A percentile compares a stretch with the other conserved stretches of the same genome.
Conservation (phyloP, 1,284 basidiomycete genomes). For the Ustilago vetiveriae region DNA sequence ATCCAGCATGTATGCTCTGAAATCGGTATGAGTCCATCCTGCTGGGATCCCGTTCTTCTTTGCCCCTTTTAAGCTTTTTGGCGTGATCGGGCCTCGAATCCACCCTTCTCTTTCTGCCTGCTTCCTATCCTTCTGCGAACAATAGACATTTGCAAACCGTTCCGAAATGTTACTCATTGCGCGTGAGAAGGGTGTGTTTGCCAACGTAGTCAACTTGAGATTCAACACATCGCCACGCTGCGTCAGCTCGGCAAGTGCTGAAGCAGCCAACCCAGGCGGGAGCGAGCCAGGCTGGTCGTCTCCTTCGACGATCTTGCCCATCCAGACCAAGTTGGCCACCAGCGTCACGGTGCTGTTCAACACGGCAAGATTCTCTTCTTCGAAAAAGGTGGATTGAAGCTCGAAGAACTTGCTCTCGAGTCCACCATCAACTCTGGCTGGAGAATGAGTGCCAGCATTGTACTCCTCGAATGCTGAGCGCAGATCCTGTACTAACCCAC, state of each 20-base stretch:
- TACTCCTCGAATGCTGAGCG: conserved; percentile 30
- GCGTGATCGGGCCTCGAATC: conserved; percentile 41
- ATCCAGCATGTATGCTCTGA: conserved; percentile 37
- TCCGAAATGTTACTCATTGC: conserved; percentile 32
- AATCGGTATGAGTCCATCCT: conserved; percentile 37
- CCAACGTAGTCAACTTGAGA: conserved; percentile 26
- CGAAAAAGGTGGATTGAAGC: conserved; percentile 17
- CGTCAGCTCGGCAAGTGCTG: conserved; percentile 20
- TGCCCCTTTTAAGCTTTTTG: conserved; percentile 19
- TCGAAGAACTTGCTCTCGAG: conserved; percentile 15
- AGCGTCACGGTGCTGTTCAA: conserved; percentile 44
- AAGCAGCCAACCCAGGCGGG: conserved; percentile 16
- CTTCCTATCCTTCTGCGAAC: neutral
- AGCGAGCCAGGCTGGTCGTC: conserved; percentile 8
- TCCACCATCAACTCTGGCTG: conserved; percentile 6
- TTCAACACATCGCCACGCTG: conserved; percentile 29
- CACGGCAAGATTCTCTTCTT: conserved; percentile 26
- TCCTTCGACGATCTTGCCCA: conserved; percentile 24
- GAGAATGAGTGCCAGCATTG: conserved; percentile 4
- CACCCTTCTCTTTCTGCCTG: conserved; percentile 10
- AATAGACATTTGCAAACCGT: conserved; percentile 32
- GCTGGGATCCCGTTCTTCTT: conserved; percentile 29
- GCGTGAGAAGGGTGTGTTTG: conserved; percentile 29
- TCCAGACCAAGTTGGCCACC: conserved; percentile 43
- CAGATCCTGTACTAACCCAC: conserved; percentile 36